These are phyloP conservation scores for Sonneratia caseolaris DNA, from an alignment of 345 rosid species.

Conservation along the genomic window DNA sequence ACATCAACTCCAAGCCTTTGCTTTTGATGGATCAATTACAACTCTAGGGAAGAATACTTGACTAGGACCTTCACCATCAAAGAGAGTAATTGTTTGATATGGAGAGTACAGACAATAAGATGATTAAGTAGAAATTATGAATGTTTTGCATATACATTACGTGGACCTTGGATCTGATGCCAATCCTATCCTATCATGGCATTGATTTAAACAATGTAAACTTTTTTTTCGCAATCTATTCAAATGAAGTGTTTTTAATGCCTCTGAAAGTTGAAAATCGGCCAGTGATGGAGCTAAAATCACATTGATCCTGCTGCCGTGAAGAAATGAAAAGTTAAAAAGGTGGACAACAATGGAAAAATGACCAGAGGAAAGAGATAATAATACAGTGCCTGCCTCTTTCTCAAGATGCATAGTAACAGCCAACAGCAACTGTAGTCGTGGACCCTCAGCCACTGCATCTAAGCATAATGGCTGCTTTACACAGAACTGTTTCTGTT, in stretches of 20 bases:
- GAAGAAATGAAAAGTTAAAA: not conserved
- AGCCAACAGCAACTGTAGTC: conserved; percentile 62
- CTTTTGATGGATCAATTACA: not conserved
- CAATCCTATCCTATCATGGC: not conserved
- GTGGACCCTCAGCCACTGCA: conserved; percentile 63
- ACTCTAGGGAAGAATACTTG: not conserved
- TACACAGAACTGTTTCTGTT: conserved; percentile 31
- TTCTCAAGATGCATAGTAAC: conserved; percentile 60
- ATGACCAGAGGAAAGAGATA: conserved; percentile 3
- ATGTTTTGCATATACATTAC: not conserved
- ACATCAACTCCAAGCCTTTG: not conserved
- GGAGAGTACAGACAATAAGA: not conserved
- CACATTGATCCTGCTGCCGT: not conserved
- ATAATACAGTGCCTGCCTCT: conserved; percentile 52
- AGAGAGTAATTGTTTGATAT: not conserved
- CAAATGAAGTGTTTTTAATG: not conserved
- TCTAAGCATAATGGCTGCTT: conserved; percentile 51
- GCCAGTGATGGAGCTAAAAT: not conserved
- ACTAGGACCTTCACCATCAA: not conserved
- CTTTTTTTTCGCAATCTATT: not conserved
- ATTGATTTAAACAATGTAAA: not conserved
- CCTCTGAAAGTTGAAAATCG: not conserved
- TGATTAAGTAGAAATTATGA: not conserved
- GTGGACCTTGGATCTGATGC: not conserved
- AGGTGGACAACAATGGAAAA: not conserved